These are phyloP conservation scores for Saturnispora silvae DNA, from an alignment of 805 yeast species.

Conservation along the genomic window DNA sequence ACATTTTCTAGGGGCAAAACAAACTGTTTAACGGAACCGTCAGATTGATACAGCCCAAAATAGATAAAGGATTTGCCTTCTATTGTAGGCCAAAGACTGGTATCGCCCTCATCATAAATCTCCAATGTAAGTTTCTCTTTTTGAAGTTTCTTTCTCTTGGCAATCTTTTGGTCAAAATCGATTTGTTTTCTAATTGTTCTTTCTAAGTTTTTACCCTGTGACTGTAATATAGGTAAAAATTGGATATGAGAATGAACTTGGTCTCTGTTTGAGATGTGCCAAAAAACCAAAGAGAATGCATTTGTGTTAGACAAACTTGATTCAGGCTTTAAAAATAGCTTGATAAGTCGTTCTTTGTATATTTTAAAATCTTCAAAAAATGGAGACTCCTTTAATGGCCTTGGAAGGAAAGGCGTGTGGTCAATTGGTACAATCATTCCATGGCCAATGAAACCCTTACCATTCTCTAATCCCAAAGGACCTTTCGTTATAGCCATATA, in stretches of 20 bases:
- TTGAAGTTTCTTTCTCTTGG: constrained; percentile 12
- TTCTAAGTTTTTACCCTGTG: constrained; percentile 27
- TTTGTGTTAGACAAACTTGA: constrained; percentile 18
- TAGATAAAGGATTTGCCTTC: constrained; percentile 27
- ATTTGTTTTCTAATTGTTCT: constrained; percentile 35
- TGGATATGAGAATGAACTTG: constrained; percentile 74
- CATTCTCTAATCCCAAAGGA: constrained; percentile 50
- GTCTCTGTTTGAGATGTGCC: constrained; percentile 53
- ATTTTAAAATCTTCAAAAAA: constrained; percentile 34
- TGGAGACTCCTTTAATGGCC: constrained; percentile 24
- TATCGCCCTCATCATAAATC: constrained; percentile 9
- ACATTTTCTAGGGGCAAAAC: constrained; percentile 24
- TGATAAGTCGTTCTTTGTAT: constrained; percentile 38
- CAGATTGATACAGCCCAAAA: constrained; percentile 3
- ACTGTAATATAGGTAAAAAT: constrained; percentile 50
- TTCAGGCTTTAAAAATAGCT: constrained; percentile 31
- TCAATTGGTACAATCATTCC: constrained; percentile 70
- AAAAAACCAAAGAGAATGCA: constrained; percentile 42
- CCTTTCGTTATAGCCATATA: constrained; percentile 81
- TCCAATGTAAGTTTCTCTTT: constrained; percentile 21
- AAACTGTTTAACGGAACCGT: constrained; percentile 14
- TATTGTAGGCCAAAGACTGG: constrained; percentile 16
- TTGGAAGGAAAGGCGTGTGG: constrained; percentile 41
- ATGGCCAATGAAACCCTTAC: constrained; percentile 61
- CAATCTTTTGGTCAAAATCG: constrained; percentile 37